Conservation (phyloP, 1,284 basidiomycete species). For the Austropuccinia psidii region DNA sequence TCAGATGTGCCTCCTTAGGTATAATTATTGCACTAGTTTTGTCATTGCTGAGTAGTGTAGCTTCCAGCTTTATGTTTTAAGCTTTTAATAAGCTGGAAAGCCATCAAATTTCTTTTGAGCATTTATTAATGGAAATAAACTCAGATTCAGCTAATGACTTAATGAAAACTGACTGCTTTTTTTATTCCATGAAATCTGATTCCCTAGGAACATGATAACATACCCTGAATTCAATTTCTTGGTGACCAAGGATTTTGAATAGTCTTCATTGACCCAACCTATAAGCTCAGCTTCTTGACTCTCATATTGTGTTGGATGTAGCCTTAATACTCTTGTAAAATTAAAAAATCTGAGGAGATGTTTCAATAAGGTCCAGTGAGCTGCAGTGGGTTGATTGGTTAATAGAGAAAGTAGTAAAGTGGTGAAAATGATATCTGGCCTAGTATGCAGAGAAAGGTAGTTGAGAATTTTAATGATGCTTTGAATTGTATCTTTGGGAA, state of each 20-base stretch:
- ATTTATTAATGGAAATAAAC: not conserved
- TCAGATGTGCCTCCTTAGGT: no score
- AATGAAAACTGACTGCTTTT: not conserved
- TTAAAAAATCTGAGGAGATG: not conserved
- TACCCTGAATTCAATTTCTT: not conserved
- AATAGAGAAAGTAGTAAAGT: not conserved
- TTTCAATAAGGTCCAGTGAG: not conserved
- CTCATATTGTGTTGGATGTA: not conserved
- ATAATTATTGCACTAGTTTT: no score
- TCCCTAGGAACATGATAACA: not conserved
- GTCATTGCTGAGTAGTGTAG: no score
- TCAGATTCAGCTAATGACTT: not conserved
- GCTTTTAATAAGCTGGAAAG: not conserved
- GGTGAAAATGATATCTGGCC: not conserved
- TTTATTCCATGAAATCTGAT: not conserved
- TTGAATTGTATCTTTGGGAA: no score
- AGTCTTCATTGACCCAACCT: constrained; percentile 2
- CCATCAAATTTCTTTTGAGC: constrained; percentile 2
- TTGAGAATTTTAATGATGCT: no score
- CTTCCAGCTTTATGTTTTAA: no score
- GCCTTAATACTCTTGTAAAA: not conserved
- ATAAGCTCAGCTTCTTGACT: not conserved
- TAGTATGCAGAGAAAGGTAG: not conserved
- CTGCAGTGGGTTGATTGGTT: not conserved
- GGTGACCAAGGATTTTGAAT: not conserved